Base-by-base conservation (phyloP, 129 eudicot species). In the Centella asiatica region DNA sequence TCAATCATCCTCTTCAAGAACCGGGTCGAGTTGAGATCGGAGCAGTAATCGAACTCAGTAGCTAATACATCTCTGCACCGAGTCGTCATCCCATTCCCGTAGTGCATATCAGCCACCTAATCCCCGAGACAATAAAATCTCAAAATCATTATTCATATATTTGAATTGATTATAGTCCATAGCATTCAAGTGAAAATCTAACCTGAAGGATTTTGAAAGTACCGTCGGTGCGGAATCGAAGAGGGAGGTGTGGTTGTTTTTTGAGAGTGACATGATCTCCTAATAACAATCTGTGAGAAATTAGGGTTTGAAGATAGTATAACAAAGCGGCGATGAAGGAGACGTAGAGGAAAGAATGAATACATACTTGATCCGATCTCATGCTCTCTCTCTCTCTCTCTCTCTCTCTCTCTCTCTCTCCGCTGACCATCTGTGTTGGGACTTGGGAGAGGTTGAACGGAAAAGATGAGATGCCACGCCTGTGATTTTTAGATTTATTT, bases 41-140 rank as follows among this genome's bases (percentile, higher is more conserved):
- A 74, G 74, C 98, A 90, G 69, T 72, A 24, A 26, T 71, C 70
- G 37, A 79, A 87, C 74, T 90, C 90, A 12, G 80, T 39, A 17
- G 76, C 76, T 54, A 82, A 65, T 59, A 92, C 93, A 51, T 92
- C 98, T 47, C 88, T 80, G 70, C 98, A 92, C 60, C 94, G 72
- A 47, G 88, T 87, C 67, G 76, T n/a, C 32, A 69, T 72, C 59
- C 98, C 98, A 58, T 82, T 88, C 45, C 98, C 98, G 52, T 68
- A 86, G 74, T 92, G 98, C 95, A 92, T 87, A 80, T 92, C 98
- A 62, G 98, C 98, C 55, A 92, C 97, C 97, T 90, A 69, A 47
- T 40, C 45, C 44, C 50, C 55, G 53, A 75, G 15, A 28, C 34
- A 29, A 27, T 3, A 28, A 53, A 1, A 51, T 22, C 14, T 50